Evolutionary conservation across 2,329 filamentous ascomycete species (phyloP).

Genomic region (Beauveria varroae): DNA sequence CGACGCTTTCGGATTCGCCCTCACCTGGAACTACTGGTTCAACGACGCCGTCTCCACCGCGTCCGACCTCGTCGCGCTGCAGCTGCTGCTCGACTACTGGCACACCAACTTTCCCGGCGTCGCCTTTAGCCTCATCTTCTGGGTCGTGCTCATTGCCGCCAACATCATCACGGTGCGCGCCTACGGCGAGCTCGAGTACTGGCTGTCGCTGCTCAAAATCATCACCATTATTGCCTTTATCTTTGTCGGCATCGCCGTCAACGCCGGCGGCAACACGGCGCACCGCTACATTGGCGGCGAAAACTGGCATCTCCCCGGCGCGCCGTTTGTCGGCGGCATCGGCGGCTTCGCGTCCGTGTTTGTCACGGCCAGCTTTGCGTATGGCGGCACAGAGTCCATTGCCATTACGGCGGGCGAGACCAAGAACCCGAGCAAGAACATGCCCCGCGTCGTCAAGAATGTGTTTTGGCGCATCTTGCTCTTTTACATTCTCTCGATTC

Average conservation of each 20-base stretch:
- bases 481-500: slow-evolving; percentile 37
- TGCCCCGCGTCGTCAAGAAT: slow-evolving; percentile 57
- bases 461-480: slow-evolving; percentile 57
- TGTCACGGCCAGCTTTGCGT: slow-evolving; percentile 51
- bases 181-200: slow-evolving; percentile 42
- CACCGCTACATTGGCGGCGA: slow-evolving; percentile 50
- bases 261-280: slow-evolving; percentile 44
- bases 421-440: slow-evolving; percentile 50
- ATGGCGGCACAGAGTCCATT: slow-evolving; percentile 17
- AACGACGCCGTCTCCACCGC: slow-evolving; percentile 51
- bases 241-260: slow-evolving; percentile 49
- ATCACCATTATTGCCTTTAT: slow-evolving; percentile 53
- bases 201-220: slow-evolving; percentile 48
- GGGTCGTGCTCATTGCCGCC: slow-evolving; percentile 42
- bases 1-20: slow-evolving; percentile 45
- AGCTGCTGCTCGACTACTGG: slow-evolving; percentile 55
- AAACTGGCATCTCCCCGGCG: slow-evolving; percentile 51
- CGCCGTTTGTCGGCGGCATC: slow-evolving; percentile 58
- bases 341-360: slow-evolving; percentile 56
- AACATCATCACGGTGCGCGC: slow-evolving; percentile 28
- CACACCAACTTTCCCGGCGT: slow-evolving; percentile 55
- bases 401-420: slow-evolving; percentile 61
- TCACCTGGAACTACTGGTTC: slow-evolving; percentile 58
- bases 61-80: slow-evolving; percentile 46
- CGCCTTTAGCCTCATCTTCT: slow-evolving; percentile 55